phyloP scores from a whole-genome alignment of 2,329 filamentous ascomycete genomes.

The Venturia aucupariae region DNA sequence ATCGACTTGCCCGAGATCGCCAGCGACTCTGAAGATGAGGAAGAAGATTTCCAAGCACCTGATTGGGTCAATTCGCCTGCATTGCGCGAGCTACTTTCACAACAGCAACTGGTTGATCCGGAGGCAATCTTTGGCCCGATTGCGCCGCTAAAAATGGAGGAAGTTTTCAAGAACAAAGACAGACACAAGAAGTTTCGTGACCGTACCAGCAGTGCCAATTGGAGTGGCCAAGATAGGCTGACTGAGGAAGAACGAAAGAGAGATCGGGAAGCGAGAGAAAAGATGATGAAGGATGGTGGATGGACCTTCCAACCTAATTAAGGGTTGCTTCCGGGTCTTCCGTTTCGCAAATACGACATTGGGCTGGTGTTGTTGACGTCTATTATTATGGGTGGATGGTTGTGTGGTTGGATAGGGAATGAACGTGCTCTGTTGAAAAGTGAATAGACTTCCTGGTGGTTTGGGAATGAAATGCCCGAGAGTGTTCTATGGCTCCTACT shows the following conservation, averaged over 20 bases:
- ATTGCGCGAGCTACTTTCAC: slow-evolving; percentile 62
- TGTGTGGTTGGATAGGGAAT: not conserved
- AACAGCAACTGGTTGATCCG: slow-evolving; percentile 80
- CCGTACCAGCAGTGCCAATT: slow-evolving; percentile 89
- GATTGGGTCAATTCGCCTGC: slow-evolving; percentile 86
- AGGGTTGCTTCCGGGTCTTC: not conserved
- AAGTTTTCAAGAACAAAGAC: slow-evolving; percentile 89
- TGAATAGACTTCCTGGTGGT: not conserved
- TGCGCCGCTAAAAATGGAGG: slow-evolving; percentile 83
- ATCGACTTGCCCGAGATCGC: slow-evolving; percentile 93
- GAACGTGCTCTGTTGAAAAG: not conserved
- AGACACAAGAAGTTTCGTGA: slow-evolving; percentile 79
- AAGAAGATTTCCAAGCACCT: slow-evolving; percentile 57
- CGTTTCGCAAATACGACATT: not conserved
- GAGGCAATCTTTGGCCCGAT: slow-evolving; percentile 83
- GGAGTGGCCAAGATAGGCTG: slow-evolving; percentile 72
- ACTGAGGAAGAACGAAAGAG: slow-evolving; percentile 80
- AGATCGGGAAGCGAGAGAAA: slow-evolving; percentile 70
- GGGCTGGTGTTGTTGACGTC: not conserved
- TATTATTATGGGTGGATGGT: not conserved
- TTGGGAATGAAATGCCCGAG: not conserved
- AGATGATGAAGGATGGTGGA: slow-evolving; percentile 70
- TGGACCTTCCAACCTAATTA: slow-evolving; percentile 53
- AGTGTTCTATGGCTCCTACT: not conserved
- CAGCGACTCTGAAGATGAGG: slow-evolving; percentile 79